These are phyloP conservation scores for Cryomyces antarcticus DNA, from an alignment of 495 filamentous ascomycete genomes.

Conservation along the genomic window DNA sequence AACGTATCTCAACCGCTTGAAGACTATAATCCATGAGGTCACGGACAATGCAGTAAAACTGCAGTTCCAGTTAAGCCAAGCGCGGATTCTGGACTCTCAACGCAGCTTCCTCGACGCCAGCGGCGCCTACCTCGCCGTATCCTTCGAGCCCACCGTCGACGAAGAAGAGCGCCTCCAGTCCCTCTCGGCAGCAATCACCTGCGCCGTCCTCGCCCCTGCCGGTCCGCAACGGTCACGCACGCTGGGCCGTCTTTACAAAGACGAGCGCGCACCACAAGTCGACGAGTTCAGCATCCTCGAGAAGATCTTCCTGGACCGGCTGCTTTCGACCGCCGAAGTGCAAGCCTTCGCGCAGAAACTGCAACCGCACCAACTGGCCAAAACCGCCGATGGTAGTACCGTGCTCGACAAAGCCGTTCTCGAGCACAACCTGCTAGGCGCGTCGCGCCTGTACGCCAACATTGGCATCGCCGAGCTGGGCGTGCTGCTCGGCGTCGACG, in stretches of 20 bases:
- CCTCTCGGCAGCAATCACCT: constrained; percentile 73
- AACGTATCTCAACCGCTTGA: constrained; percentile 75
- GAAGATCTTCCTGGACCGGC: constrained; percentile 90
- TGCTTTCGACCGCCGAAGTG: constrained; percentile 64
- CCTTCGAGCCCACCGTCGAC: constrained; percentile 49
- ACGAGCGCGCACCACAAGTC: constrained; percentile 58
- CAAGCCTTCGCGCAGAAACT: constrained; percentile 64
- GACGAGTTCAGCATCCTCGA: constrained; percentile 78
- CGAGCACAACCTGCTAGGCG: constrained; percentile 83
- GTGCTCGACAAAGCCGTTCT: constrained; percentile 88
- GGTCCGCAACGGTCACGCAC: constrained; percentile 65
- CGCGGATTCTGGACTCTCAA: constrained; percentile 78
- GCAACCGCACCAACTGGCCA: constrained; percentile 71
- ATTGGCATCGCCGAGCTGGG: constrained; percentile 66
- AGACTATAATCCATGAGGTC: constrained; percentile 69
- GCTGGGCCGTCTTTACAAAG: constrained; percentile 75
- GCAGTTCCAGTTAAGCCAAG: constrained; percentile 77
- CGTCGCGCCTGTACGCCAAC: constrained; percentile 72
- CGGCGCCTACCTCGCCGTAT: constrained; percentile 70
- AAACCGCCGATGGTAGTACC: constrained; percentile 72
- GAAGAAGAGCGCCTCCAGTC: constrained; percentile 73
- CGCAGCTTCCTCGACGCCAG: constrained; percentile 80
- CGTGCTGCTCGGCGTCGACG: constrained; percentile 52
- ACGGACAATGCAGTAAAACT: constrained; percentile 48
- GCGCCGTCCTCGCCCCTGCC: constrained; percentile 84